Evolutionary conservation across 768 basidiomycete species (phyloP), one percentile per base, ranked within the genome.

Genomic region (Rhizopogon vulgaris): DNA sequence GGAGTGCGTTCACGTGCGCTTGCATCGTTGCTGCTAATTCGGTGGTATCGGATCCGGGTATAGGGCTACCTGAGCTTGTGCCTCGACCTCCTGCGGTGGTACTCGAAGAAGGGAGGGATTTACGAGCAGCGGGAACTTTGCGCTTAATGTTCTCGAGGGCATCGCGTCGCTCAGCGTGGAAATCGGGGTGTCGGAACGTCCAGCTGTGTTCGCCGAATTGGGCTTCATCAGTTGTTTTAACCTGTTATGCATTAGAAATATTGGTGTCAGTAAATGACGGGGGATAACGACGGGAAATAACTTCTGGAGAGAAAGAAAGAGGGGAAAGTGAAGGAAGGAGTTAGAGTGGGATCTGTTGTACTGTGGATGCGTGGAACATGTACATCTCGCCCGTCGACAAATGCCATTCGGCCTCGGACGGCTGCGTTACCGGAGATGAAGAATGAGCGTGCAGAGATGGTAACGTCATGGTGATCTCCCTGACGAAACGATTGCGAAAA

Each of bases 171-270:
- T 79, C 77, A 15, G 75, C 67, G 56, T 75, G 77, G 54, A 78
- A 78, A 56, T 78, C 77, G 15, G 77, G 77, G 49, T 78, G 77
- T n/a, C 74, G 71, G 56, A 78, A 78, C 1, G 75, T 79, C 77
- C 77, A 78, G 36, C 73, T 65, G 56, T 82, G 79, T 56, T 82
- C 80, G 51, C 81, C 80, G 52, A 77, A 90, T 56, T 83, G 80
- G 63, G 80, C 74, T 59, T 90, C 90, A 57, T 93, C 92, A 2
- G 83, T 84, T 60, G 89, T 91, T 69, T 94, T 94, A 57, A 94
- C 83, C 76, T 75, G 53, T 42, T 22, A 8, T 9, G 2, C 11
- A 34, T 34, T 12, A 46, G 10, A 34, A 14, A 34, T 46, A 34
- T 34, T 34, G 11, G 32, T 34, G 11, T 32, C 34, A 22, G 45